Conservation (phyloP, 805 yeast species). For the Myxozyma sirexii region DNA sequence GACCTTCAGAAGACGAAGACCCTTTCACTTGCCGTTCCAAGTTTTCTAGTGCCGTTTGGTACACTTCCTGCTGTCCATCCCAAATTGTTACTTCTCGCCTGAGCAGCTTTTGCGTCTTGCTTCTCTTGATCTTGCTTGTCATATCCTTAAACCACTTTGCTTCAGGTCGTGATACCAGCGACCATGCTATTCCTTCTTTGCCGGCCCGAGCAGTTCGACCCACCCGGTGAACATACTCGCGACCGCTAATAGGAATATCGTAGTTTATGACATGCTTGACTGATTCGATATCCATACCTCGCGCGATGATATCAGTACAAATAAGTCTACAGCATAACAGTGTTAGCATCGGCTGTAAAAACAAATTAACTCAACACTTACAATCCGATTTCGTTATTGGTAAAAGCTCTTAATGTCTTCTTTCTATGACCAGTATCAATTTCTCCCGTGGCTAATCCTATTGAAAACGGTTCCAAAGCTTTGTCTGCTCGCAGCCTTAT, state of each 20-base stretch:
- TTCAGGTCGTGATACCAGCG: slow-evolving; percentile 80
- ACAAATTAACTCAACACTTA: slow-evolving; percentile 1
- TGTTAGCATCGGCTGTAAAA: not conserved
- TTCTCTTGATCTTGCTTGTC: slow-evolving; percentile 31
- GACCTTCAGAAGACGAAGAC: too few relatives aligned
- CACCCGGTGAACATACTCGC: slow-evolving; percentile 93
- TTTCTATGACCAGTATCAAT: slow-evolving; percentile 50
- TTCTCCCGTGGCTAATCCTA: slow-evolving; percentile 46
- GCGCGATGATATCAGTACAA: slow-evolving; percentile 89
- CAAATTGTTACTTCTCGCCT: slow-evolving; percentile 39
- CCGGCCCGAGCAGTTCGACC: slow-evolving; percentile 98
- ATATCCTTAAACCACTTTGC: slow-evolving; percentile 49
- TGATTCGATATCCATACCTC: slow-evolving; percentile 83
- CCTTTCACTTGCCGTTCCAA: slow-evolving; percentile 48
- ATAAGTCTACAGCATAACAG: slow-evolving; percentile 42
- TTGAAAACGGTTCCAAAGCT: slow-evolving; percentile 12
- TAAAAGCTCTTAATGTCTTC: slow-evolving; percentile 62
- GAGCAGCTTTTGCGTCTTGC: slow-evolving; percentile 38
- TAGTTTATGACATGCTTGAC: slow-evolving; percentile 82
- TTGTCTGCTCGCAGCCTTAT: slow-evolving; percentile 27
- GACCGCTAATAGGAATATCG: slow-evolving; percentile 82
- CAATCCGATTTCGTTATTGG: slow-evolving; percentile 54
- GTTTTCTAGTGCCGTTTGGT: slow-evolving; percentile 50
- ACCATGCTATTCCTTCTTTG: slow-evolving; percentile 72
- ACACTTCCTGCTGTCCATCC: slow-evolving; percentile 46